Base-by-base conservation (phyloP, 1,284 basidiomycete species). In the Clitocybe nebularis region DNA sequence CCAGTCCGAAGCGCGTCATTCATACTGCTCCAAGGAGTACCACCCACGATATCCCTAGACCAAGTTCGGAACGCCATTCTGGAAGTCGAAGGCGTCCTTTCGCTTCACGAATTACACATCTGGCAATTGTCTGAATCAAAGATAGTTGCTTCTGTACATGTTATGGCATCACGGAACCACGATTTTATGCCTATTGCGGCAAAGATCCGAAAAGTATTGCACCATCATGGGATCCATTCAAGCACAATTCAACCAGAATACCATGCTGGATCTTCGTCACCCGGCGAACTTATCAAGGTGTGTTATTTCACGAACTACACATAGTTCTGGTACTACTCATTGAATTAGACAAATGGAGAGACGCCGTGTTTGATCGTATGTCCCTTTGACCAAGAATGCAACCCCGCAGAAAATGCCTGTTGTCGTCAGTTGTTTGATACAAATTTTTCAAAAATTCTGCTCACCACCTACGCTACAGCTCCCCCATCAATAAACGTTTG, bases 1-100 rank as follows among this genome's bases (percentile, higher is more conserved):
- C 5, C 37, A 58, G 94, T 96, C 52, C 88, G 85, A 63, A 93
- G 91, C 51, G 90, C 95, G 3, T 93, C 93, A 8, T 94, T 92
- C 67, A 98, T 99, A 59, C 73, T 99, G n/a, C 72, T 99, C 5
- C 96, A 99, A 66, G 95, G 90, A 32, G 95, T 98, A 1, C 96
- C 96, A 0, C 72, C 86, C 0, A 86, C 85, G 7, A 79, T 99
- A 11, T 93, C 92, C 3, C 75, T 99, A 24, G 92, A 95, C 17
- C 81, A 84, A 45, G 89, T 99, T 11, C 83, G 89, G 39, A 66
- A 74, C 10, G 81, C 87, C 4, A 93, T 99, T 49, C 70, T 88
- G 19, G 67, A 69, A 4, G 87, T 97, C 11, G 75, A 85, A 2
- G 95, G 96, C 33, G 95, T 99, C 16, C 71, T 91, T 45, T 92